Conservation (phyloP, 768 basidiomycete genomes). For the Tylopilus felleus region DNA sequence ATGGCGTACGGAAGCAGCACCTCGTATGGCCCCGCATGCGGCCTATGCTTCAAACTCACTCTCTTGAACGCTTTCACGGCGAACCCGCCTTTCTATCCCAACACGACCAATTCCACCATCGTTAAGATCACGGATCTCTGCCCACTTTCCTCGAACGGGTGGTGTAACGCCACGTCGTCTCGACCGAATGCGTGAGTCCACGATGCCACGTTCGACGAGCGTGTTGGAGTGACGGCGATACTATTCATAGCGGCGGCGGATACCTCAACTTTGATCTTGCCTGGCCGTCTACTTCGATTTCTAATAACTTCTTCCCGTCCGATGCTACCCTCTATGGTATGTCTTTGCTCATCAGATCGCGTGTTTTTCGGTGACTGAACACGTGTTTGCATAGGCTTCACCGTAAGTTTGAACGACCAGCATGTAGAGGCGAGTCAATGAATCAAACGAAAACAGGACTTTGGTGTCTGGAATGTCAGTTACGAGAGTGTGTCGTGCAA, state of each 20-base stretch:
- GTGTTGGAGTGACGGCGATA: not conserved
- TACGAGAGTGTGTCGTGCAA: conserved; percentile 65
- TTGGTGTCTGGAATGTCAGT: conserved; percentile 82
- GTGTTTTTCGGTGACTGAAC: conserved; percentile 26
- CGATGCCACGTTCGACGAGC: not conserved
- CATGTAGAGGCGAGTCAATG: not conserved
- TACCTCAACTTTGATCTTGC: conserved; percentile 82
- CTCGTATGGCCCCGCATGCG: conserved; percentile 72
- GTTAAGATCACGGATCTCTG: conserved; percentile 82
- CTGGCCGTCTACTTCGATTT: conserved; percentile 69
- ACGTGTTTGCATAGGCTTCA: conserved; percentile 34
- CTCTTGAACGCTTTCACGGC: conserved; percentile 65
- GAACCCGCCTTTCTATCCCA: conserved; percentile 67
- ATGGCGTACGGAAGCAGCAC: conserved; percentile 75
- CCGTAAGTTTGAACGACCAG: conserved; percentile 27
- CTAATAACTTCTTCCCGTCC: conserved; percentile 72
- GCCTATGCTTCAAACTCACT: conserved; percentile 76
- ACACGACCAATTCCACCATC: conserved; percentile 55
- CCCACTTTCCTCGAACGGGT: conserved; percentile 56
- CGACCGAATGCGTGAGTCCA: conserved; percentile 61
- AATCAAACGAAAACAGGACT: conserved; percentile 48
- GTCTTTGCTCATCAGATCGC: conserved; percentile 6
- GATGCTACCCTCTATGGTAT: conserved; percentile 62
- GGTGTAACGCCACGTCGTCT: conserved; percentile 65
- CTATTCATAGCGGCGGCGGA: conserved; percentile 51